A percentile compares a stretch with the other conserved stretches of the same genome.
These are phyloP conservation scores for Ammopiptanthus mongolicus DNA, from an alignment of 306 rosid species.

Conservation along the genomic window DNA sequence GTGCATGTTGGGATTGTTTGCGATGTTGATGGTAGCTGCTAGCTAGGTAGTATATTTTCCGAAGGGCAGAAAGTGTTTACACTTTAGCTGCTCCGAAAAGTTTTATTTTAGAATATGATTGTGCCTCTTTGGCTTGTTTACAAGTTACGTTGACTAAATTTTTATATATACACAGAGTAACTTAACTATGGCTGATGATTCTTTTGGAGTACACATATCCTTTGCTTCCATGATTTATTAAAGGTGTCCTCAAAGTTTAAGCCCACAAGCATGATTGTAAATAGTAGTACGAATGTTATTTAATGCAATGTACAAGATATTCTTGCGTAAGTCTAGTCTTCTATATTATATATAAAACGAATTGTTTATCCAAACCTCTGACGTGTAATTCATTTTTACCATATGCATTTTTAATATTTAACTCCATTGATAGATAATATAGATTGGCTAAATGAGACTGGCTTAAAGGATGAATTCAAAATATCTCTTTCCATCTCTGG, in stretches of 20 bases:
- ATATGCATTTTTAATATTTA: no score
- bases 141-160: slow-evolving; percentile 2
- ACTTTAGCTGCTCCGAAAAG: slow-evolving; percentile 1
- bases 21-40: slow-evolving; percentile 4
- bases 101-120: slow-evolving; percentile 1
- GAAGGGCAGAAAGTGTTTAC: not conserved
- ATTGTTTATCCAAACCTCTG: no score
- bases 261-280: not conserved
- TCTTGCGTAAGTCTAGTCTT: not conserved
- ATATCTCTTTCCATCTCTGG: no score
- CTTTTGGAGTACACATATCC: not conserved
- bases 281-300: not conserved
- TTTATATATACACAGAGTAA: not conserved
- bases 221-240: not conserved
- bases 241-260: not conserved
- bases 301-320: not conserved
- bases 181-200: not conserved
- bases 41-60: not conserved
- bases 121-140: slow-evolving; percentile 7
- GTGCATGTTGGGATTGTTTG: not conserved
- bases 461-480: no score
- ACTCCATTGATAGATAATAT: no score
- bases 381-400: no score
- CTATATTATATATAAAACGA: no score
- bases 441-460: no score